Base-by-base conservation (phyloP, 192 early-diverging fungal genomes). In the Podila epicladia region DNA sequence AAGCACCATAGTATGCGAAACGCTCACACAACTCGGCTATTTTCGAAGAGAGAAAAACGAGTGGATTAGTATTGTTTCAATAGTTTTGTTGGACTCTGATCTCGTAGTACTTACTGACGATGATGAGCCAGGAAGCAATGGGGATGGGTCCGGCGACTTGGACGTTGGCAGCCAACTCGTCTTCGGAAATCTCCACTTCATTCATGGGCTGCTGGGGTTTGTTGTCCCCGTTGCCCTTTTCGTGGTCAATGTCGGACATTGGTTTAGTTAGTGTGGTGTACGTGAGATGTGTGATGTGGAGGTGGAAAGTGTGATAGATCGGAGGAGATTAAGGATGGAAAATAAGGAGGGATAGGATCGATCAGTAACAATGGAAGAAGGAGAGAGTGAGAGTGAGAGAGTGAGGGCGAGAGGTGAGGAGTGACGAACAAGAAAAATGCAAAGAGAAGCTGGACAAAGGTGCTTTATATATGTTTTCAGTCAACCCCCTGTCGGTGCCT, bases 1-100 rank as follows among this genome's bases (percentile, higher is more conserved):
- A 75, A 50, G 87, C 75, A 11, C 87, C 87, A 64, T 89, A 89
- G 76, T 75, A 89, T 6, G 87, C 83, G 75, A 89, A 89, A 62
- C 87, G 85, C 69, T 89, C 87, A 65, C 75, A 24, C 59, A 61
- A 20, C 59, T 61, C 59, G 59, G 59, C 59, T 61, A 31, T 55
- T 55, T 22, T 12, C 9, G 53, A 22, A 53, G 22, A 15, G 4
- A 22, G 8, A 53, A 53, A 24, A 26, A 26, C 9, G n/a, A 24
- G 22, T 55, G 19, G n/a, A 55, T 55, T 24, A n/a, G 20, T 24
- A 9, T 55, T 9, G 20, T n/a, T 8, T 2, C 8, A 55, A 55
- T n/a, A 24, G 53, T 24, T 55, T 55, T 55, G 5, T n/a, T 24
- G 53, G 17, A 17, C 6, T 9, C 24, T n/a, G 50, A 22, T 22